Percentiles rank a stretch among this genome's conserved stretches.
These are phyloP conservation scores for Imleria badia DNA, from an alignment of 768 basidiomycete species.

Conservation along the genomic window DNA sequence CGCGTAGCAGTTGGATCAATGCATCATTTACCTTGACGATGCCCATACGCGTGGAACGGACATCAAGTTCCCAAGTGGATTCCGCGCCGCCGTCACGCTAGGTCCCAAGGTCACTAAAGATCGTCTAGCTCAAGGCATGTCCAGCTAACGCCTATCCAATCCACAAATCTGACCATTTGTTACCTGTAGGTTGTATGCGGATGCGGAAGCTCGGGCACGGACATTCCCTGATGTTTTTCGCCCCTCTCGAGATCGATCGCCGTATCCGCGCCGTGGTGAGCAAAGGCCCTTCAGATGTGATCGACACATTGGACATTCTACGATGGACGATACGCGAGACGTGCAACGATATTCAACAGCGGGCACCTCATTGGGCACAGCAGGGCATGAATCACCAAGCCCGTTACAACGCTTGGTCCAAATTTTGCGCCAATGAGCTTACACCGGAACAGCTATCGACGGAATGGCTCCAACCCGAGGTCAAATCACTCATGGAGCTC, in stretches of 20 bases:
- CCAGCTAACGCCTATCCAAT: no score
- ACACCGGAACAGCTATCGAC: background rate
- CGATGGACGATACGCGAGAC: constrained; percentile 46
- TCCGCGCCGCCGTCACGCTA: constrained; percentile 24
- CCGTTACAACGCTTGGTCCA: constrained; percentile 24
- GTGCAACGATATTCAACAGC: constrained; percentile 37
- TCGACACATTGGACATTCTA: constrained; percentile 37
- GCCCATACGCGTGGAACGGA: constrained; percentile 51
- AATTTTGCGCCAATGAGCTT: constrained; percentile 10
- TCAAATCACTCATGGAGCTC: constrained; percentile 36
- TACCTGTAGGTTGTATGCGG: constrained; percentile 43
- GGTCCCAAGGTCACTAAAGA: constrained; percentile 55
- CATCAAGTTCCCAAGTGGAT: constrained; percentile 44
- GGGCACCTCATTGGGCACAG: constrained; percentile 41
- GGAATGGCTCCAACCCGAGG: constrained; percentile 42
- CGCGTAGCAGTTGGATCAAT: constrained; percentile 16
- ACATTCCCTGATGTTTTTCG: constrained; percentile 47
- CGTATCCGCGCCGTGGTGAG: constrained; percentile 30
- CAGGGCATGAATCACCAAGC: constrained; percentile 39
- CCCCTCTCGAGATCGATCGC: constrained; percentile 39
- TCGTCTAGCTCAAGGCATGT: constrained; percentile 43
- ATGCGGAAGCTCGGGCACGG: constrained; percentile 47
- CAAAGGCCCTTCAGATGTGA: constrained; percentile 1
- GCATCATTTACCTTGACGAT: constrained; percentile 53
- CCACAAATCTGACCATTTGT: background rate